These are phyloP conservation scores for Populus simonii DNA, from an alignment of 345 rosid genomes.

Conservation along the genomic window DNA sequence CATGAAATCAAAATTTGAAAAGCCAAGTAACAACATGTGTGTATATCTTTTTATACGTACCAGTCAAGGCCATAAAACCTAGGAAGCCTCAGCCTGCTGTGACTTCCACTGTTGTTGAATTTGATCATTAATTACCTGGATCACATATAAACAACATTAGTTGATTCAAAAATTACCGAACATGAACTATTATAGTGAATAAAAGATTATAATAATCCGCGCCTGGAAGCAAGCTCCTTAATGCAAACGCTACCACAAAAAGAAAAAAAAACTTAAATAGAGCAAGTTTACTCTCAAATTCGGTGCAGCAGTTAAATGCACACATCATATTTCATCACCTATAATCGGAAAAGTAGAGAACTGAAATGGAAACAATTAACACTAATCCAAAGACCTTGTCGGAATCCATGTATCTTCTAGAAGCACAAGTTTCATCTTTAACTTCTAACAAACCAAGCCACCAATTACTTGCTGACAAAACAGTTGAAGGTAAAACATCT, in stretches of 20 bases:
- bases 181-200: not conserved
- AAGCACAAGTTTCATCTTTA: conserved; percentile 20
- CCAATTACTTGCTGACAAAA: not conserved
- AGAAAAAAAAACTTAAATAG: not conserved
- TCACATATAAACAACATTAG: conserved; percentile 1
- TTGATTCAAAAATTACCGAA: not conserved
- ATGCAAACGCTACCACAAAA: not conserved
- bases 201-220: not conserved
- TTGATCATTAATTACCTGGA: conserved; percentile 24
- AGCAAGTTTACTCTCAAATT: not conserved
- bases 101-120: conserved; percentile 54
- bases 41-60: conserved; percentile 24
- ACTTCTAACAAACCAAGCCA: conserved; percentile 19
- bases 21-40: no score
- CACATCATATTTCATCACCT: not conserved
- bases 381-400: not conserved
- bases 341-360: not conserved
- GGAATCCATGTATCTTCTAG: not conserved
- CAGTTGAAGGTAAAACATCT: not conserved
- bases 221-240: not conserved
- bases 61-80: conserved; percentile 45
- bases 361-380: conserved; percentile 2
- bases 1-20: not conserved
- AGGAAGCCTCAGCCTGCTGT: conserved; percentile 57
- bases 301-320: not conserved